phyloP scores from a whole-genome alignment of 345 rosid species.

The Citrus cavaleriei region DNA sequence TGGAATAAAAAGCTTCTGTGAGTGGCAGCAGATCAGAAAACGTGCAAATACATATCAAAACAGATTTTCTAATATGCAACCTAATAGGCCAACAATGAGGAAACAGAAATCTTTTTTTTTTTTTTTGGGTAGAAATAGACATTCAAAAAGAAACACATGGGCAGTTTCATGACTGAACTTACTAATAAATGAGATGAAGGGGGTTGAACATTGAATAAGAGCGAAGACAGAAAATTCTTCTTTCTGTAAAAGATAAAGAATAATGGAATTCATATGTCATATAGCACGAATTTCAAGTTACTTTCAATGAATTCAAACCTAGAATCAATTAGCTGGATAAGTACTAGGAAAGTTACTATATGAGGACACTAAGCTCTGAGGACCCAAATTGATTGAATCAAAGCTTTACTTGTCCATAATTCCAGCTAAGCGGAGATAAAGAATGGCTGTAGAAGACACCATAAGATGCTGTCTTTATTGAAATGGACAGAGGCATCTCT shows the following conservation, averaged over 20 bases:
- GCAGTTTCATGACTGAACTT: neutral
- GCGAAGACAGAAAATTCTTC: neutral
- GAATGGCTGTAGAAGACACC: slow-evolving; percentile 8
- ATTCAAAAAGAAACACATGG: neutral
- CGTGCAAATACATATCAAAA: neutral
- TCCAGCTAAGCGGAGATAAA: slow-evolving; percentile 24
- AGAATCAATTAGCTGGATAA: slow-evolving; percentile 18
- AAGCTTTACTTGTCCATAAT: slow-evolving; percentile 20
- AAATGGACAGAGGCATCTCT: slow-evolving; percentile 27
- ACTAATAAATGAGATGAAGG: neutral
- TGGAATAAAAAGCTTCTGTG: neutral
- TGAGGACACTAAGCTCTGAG: neutral
- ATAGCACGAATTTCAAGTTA: slow-evolving; percentile 22
- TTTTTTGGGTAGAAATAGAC: neutral
- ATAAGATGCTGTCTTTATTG: slow-evolving; percentile 21
- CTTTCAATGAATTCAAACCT: slow-evolving; percentile 15
- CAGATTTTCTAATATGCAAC: neutral
- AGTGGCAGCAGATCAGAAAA: neutral
- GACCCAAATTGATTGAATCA: slow-evolving; percentile 18
- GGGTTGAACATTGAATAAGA: neutral
- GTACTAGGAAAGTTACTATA: slow-evolving; percentile 9
- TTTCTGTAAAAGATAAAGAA: neutral
- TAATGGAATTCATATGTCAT: slow-evolving; percentile 2
- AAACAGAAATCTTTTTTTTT: neutral
- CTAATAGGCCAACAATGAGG: neutral